Percentiles rank a stretch among this genome's conserved stretches.
Conservation (phyloP, 2,329 filamentous ascomycete genomes). For the Aspergillus felis region DNA sequence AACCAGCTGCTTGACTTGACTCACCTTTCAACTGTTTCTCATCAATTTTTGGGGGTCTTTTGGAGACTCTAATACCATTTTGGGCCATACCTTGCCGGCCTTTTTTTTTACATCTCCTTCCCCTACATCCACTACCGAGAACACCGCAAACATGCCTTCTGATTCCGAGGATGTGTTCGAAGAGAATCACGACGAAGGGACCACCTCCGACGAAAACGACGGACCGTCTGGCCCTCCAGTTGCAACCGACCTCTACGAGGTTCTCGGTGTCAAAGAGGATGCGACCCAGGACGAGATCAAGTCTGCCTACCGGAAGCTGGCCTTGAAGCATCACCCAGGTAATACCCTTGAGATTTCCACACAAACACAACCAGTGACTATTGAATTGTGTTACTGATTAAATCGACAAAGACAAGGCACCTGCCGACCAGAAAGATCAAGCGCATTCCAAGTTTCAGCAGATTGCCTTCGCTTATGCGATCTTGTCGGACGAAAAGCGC, state of each 20-base stretch:
- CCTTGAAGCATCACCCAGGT: constrained; percentile 84
- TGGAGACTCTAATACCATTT: neutral
- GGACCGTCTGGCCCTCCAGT: constrained; percentile 17
- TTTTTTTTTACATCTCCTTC: neutral
- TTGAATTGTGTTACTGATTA: neutral
- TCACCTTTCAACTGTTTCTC: neutral
- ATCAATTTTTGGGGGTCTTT: neutral
- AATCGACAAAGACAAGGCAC: constrained; percentile 64
- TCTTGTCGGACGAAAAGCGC: constrained; percentile 77
- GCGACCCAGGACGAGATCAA: constrained; percentile 80
- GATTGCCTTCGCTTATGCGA: constrained; percentile 88
- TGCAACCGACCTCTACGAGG: constrained; percentile 63
- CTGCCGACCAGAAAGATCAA: constrained; percentile 61
- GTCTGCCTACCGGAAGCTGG: constrained; percentile 84
- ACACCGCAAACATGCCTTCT: neutral
- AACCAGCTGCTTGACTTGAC: constrained; percentile 44
- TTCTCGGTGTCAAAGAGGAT: constrained; percentile 66
- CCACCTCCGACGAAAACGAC: constrained; percentile 2
- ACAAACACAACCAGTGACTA: neutral
- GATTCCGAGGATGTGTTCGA: neutral
- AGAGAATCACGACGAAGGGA: neutral
- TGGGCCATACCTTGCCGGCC: neutral
- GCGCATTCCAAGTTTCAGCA: constrained; percentile 83
- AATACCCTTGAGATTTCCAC: constrained; percentile 19
- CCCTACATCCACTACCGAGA: neutral